These are phyloP conservation scores for Colletotrichum higginsianum DNA, from an alignment of 2,329 filamentous ascomycete species.

Conservation along the genomic window DNA sequence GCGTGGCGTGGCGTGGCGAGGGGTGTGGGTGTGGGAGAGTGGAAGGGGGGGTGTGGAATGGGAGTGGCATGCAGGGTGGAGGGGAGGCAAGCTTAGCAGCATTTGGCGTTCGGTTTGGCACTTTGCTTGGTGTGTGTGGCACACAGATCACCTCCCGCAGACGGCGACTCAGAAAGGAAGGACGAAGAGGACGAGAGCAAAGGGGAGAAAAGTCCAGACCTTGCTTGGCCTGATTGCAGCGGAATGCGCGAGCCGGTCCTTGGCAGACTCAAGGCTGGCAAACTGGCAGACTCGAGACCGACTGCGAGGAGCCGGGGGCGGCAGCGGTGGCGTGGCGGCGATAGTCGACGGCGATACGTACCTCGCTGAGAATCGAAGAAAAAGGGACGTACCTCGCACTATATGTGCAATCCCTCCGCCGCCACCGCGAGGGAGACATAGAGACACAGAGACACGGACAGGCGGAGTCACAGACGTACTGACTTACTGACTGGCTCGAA, in stretches of 20 bases:
- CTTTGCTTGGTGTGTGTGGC: conserved; percentile 26
- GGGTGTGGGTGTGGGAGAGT: conserved; percentile 9
- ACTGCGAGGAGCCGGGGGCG: not conserved
- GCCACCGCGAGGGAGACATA: too few species aligned
- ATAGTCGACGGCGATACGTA: conserved; percentile 1
- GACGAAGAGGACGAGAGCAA: conserved; percentile 7
- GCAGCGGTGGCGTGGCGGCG: too few species aligned
- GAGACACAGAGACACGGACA: not conserved
- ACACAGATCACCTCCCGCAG: conserved; percentile 9
- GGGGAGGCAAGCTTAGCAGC: conserved; percentile 21
- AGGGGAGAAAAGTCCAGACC: conserved; percentile 24
- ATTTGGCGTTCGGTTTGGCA: conserved; percentile 15
- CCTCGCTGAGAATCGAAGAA: not conserved
- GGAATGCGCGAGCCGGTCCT: conserved; percentile 26
- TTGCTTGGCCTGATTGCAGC: conserved; percentile 33
- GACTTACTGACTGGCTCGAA: conserved; percentile 15
- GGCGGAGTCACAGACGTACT: not conserved
- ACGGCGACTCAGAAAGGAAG: conserved; percentile 1
- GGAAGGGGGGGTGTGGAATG: not conserved
- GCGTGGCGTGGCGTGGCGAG: conserved; percentile 29
- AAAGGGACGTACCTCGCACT: not conserved
- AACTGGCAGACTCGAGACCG: too few species aligned
- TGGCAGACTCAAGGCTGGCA: not conserved
- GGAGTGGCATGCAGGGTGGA: not conserved
- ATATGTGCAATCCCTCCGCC: too few species aligned